Base-by-base conservation (phyloP, 176 grass and related monocot species). In the Eragrostis nindensis region DNA sequence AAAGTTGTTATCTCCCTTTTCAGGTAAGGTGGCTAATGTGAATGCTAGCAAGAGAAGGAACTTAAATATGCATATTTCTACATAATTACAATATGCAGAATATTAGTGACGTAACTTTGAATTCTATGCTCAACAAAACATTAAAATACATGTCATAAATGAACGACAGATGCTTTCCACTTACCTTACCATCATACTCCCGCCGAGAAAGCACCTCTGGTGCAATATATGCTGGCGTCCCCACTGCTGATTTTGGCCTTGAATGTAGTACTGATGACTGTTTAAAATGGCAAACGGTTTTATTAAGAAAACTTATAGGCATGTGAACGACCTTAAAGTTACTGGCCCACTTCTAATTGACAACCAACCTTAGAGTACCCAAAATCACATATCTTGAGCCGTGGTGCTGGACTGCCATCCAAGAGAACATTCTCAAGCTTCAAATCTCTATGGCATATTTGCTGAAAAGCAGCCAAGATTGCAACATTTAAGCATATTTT, bases 371-470 rank as follows among this genome's bases (percentile, higher is more conserved):
- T 94, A 13, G 92, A 94, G 85, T 94, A 94, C 39, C 92, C 92
- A 83, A 94, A 94, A 91, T 94, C 92, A 66, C 89, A 94, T 81
- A 94, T 94, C 89, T 94, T 94, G 59, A 94, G 89, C 65, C 86
- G 86, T 0, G 86, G 92, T 59, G 92, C 92, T 41, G 57, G 48
- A 59, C 57, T 94, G 29, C 89, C 89, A 72, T 94, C 89, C 56
- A 91, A 72, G 48, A 91, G 89, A 80, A 88, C 89, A 88, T 94
- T 94, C 85, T 94, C 92, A 79, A 94, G 48, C 70, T 94, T 94
- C 89, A 94, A 89, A 91, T 94, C 92, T 77, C 92, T 87, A 83
- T 94, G 89, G 75, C 92, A 94, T 86, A 94, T 94, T 94, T 94
- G 86, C 92, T 94, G 85, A 67, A 81, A 89, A 83, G 81, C 41